Percentiles rank a stretch among this genome's conserved stretches.
phyloP scores from a whole-genome alignment of 305 asterid genomes.

The Fraxinus angustifolia region DNA sequence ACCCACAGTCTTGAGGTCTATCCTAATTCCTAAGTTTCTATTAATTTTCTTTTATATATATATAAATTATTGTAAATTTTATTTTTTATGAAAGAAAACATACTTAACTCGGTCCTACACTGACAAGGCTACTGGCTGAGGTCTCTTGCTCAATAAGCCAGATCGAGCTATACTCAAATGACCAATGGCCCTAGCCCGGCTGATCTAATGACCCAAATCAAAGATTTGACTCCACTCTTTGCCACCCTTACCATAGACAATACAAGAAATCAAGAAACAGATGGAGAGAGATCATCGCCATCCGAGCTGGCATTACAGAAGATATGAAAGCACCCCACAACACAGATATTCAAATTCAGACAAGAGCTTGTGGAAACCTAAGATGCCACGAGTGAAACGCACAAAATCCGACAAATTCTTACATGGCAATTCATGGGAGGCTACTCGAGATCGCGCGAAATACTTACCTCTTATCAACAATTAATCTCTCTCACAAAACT shows the following conservation, averaged over 20 bases:
- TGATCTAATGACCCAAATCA: no score
- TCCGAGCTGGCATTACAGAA: constrained; percentile 34
- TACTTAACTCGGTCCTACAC: no score
- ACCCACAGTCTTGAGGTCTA: no score
- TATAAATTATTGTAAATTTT: no score
- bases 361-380: constrained; percentile 32
- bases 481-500: constrained; percentile 16
- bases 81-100: no score
- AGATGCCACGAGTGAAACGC: constrained; percentile 38
- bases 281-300: constrained; percentile 27
- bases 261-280: constrained; percentile 18
- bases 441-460: constrained; percentile 52
- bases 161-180: background rate
- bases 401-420: constrained; percentile 27
- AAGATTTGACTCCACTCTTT: no score
- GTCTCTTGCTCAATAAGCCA: background rate
- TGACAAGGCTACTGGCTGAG: background rate
- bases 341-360: background rate
- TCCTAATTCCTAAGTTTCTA: no score
- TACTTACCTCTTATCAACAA: constrained; percentile 54
- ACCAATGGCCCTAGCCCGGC: background rate
- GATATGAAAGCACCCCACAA: background rate
- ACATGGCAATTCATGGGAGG: constrained; percentile 60
- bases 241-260: background rate
- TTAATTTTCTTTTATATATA: no score